These are phyloP conservation scores for Haplographium delicatum DNA, from an alignment of 495 filamentous ascomycete genomes.

Conservation along the genomic window DNA sequence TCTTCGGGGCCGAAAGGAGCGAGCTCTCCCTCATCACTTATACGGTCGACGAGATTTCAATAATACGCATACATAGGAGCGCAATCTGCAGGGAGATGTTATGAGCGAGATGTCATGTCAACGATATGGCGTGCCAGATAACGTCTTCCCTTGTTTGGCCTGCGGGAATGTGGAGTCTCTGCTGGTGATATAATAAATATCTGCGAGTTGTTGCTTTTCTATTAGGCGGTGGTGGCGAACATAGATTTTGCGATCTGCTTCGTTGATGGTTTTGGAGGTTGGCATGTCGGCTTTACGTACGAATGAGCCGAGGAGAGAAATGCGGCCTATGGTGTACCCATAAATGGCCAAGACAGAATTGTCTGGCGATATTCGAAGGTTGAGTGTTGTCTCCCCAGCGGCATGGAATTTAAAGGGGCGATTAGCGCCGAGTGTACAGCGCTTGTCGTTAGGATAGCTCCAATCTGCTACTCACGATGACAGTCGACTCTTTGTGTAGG, in stretches of 20 bases:
- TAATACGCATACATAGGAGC: too few species aligned
- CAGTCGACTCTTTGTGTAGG: conserved; percentile 7
- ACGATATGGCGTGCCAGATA: conserved; percentile 5
- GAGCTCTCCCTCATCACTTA: too few species aligned
- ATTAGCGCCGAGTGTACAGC: conserved; percentile 23
- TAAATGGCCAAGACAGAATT: conserved; percentile 10
- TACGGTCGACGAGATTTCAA: too few species aligned
- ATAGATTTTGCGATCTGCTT: neutral
- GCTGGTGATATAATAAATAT: neutral
- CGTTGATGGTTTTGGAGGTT: neutral
- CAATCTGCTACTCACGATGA: conserved; percentile 30
- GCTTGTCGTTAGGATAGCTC: conserved; percentile 1
- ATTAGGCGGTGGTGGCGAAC: neutral
- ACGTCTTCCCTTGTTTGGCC: neutral
- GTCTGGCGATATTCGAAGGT: conserved; percentile 18
- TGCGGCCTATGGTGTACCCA: conserved; percentile 3
- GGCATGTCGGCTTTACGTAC: neutral
- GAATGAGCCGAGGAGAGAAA: neutral
- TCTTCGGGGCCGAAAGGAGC: too few species aligned
- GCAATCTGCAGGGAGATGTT: too few species aligned
- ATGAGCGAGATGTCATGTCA: neutral
- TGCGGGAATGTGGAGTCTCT: conserved; percentile 10
- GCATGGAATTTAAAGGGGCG: conserved; percentile 22
- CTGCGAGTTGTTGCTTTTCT: neutral
- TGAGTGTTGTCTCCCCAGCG: conserved; percentile 17